Percentiles rank a stretch among this genome's conserved stretches.
Conservation (phyloP, 2,329 filamentous ascomycete species). For the Colletotrichum sp. region DNA sequence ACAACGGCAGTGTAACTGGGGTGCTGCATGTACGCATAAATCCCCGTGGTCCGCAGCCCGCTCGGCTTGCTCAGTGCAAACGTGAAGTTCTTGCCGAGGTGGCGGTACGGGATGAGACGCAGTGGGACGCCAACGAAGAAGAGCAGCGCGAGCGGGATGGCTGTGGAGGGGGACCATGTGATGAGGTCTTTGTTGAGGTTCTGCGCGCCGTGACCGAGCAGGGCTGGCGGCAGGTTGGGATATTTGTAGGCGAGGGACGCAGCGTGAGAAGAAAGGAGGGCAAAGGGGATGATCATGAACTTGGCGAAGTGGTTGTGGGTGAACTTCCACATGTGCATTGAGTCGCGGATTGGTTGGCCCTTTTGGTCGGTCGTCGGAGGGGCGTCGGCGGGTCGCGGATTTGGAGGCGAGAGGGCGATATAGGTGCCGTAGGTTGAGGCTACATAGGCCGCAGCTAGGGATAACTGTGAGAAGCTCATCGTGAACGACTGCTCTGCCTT, state of each 20-base stretch:
- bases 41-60: constrained; percentile 47
- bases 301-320: constrained; percentile 28
- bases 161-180: constrained; percentile 41
- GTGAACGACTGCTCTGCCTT: not conserved
- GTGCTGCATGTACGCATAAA: constrained; percentile 57
- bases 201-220: constrained; percentile 29
- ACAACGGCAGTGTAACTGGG: constrained; percentile 54
- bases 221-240: constrained; percentile 25
- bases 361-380: not conserved
- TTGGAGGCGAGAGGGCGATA: constrained; percentile 34
- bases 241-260: constrained; percentile 23
- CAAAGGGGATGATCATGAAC: constrained; percentile 26
- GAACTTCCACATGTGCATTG: constrained; percentile 28
- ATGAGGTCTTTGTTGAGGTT: constrained; percentile 36
- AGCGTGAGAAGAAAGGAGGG: constrained; percentile 26
- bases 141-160: constrained; percentile 37
- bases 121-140: constrained; percentile 28
- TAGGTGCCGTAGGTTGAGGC: constrained; percentile 34
- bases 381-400: constrained; percentile 27
- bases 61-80: constrained; percentile 54
- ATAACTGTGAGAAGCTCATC: not conserved
- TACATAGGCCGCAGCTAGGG: constrained; percentile 25
- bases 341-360: not conserved
- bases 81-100: constrained; percentile 57
- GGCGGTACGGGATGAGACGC: constrained; percentile 42